A percentile compares a stretch with the other conserved stretches of the same genome.
These are phyloP conservation scores for Boletus insuetus DNA, from an alignment of 768 basidiomycete genomes.

Conservation along the genomic window DNA sequence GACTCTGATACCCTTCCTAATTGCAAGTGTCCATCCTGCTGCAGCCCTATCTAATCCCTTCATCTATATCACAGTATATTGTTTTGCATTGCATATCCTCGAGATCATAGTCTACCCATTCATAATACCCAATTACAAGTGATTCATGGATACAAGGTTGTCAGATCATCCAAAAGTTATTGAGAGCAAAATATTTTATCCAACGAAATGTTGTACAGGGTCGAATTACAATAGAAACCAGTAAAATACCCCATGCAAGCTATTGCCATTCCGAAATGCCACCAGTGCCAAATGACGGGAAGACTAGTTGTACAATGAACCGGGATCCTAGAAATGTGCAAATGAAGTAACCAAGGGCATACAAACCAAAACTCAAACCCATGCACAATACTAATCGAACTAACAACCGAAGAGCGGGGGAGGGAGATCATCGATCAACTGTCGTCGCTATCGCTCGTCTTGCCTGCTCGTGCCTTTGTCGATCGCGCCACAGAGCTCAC, in stretches of 20 bases:
- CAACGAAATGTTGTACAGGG: background rate
- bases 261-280: slow-evolving; percentile 1
- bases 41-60: slow-evolving; percentile 38
- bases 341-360: slow-evolving; percentile 5
- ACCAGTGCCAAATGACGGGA: slow-evolving; percentile 6
- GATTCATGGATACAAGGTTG: background rate
- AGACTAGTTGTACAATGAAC: slow-evolving; percentile 18
- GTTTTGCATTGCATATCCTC: background rate
- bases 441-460: slow-evolving; percentile 26
- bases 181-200: background rate
- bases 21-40: slow-evolving; percentile 43
- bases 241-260: slow-evolving; percentile 5
- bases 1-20: slow-evolving; percentile 22
- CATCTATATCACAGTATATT: background rate
- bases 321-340: slow-evolving; percentile 1
- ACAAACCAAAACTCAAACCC: slow-evolving; percentile 2
- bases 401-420: background rate
- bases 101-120: background rate
- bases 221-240: slow-evolving; percentile 12
- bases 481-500: slow-evolving; percentile 4
- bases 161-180: background rate
- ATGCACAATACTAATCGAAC: background rate
- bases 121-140: background rate
- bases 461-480: slow-evolving; percentile 2
- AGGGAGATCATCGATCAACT: slow-evolving; percentile 15